A percentile compares a stretch with the other conserved stretches of the same genome.
phyloP scores from a whole-genome alignment of 306 rosid genomes.

The Vigna nakashimae region DNA sequence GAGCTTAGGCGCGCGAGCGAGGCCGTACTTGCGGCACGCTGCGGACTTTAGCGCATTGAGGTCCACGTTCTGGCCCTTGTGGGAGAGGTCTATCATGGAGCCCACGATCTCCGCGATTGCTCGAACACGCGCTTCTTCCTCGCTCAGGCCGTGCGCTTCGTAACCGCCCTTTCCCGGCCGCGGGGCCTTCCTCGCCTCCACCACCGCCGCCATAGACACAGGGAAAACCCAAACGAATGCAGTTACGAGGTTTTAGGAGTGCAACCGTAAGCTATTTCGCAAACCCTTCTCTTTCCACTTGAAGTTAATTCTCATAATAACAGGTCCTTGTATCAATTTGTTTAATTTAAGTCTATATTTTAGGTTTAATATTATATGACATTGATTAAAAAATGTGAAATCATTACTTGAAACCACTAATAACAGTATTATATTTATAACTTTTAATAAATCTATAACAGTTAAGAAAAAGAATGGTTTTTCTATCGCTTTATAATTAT shows the following conservation, averaged over 20 bases:
- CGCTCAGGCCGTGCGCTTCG: slow-evolving; percentile 83
- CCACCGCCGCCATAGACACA: slow-evolving; percentile 41
- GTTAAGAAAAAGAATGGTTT: no score
- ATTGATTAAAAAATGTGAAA: no score
- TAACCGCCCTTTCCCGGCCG: slow-evolving; percentile 91
- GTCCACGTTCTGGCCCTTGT: slow-evolving; percentile 84
- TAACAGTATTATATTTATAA: no score
- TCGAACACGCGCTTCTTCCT: slow-evolving; percentile 92
- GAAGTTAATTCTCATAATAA: no score
- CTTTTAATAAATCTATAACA: no score
- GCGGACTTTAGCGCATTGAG: slow-evolving; percentile 88
- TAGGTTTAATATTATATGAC: no score
- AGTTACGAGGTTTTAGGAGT: neutral
- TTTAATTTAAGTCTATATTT: no score
- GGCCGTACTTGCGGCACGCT: slow-evolving; percentile 97
- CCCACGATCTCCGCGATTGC: slow-evolving; percentile 92
- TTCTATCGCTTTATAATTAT: no score
- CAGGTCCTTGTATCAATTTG: no score
- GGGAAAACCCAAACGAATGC: neutral
- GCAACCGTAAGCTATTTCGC: neutral
- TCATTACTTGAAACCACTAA: no score
- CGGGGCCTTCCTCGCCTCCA: slow-evolving; percentile 71
- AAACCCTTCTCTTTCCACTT: neutral
- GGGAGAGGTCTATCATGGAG: slow-evolving; percentile 93
- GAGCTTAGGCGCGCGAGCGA: slow-evolving; percentile 92